Conservation (phyloP, 345 rosid genomes). For the Theobroma cacao region DNA sequence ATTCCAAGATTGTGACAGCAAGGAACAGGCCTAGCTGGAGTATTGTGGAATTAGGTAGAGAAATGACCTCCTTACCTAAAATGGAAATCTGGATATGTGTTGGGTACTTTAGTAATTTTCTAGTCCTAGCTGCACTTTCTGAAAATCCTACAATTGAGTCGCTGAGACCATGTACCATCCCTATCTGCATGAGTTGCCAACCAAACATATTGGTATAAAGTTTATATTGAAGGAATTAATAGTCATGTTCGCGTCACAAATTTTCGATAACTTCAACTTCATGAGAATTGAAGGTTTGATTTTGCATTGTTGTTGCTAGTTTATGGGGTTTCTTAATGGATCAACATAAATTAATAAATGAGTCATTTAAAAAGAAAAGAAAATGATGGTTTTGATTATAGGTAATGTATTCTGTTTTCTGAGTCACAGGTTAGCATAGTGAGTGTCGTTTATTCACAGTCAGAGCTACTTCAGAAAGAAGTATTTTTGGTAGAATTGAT, state of each 20-base stretch:
- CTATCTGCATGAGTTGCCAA: neutral
- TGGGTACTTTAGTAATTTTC: neutral
- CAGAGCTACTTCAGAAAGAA: conserved; percentile 94
- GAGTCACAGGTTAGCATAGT: conserved; percentile 76
- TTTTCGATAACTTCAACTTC: neutral
- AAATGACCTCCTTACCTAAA: neutral
- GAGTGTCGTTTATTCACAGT: conserved; percentile 90
- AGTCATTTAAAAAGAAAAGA: neutral
- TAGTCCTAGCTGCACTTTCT: neutral
- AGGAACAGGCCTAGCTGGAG: neutral
- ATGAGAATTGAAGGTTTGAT: neutral
- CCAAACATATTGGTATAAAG: neutral
- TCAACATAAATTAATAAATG: neutral
- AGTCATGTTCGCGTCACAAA: neutral
- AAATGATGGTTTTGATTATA: conserved; percentile 2
- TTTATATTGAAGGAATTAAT: neutral
- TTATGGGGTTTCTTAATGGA: neutral
- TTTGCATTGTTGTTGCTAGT: neutral
- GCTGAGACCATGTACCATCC: neutral
- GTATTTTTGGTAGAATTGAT: conserved; percentile 90
- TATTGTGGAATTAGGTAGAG: neutral
- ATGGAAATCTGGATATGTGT: neutral
- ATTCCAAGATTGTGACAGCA: neutral
- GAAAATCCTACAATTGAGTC: neutral
- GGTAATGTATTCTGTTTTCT: neutral